Evolutionary conservation across 1,139 yeast species (phyloP), one percentile per base, ranked within the genome.

Genomic region (Suhomyces coccinellae): DNA sequence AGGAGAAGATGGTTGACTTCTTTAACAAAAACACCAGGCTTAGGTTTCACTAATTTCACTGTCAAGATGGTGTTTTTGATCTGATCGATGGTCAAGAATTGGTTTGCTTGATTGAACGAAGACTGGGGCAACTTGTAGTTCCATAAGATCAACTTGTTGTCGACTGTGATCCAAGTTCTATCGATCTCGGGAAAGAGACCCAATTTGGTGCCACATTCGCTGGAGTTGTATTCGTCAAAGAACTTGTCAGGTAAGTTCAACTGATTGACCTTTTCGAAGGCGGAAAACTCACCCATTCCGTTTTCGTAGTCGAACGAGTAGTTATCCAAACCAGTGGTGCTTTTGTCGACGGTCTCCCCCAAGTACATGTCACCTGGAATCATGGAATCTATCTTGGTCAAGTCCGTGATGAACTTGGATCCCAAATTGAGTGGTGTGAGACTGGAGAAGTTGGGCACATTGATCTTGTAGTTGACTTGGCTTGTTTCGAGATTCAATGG

Each of bases 111-210:
- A 52, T 71, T 71, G 52, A 73, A 73, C 9, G 77, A 71, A 4
- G 75, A 69, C 48, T 77, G 80, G 2, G 84, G 79, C 40, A 82
- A 81, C 49, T 70, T 71, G 60, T 81, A 85, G 59, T 86, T 84
- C 99, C 99, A 93, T 32, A 95, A 75, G 33, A 87, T 80, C 56
- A 95, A 73, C 57, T 85, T 83, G 58, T 86, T 86, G 62, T 90
- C 98, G 33, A 85, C 82, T 2, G 88, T 82, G 38, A 91, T 79
- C 98, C 98, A 93, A 8, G 93, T 83, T 50, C 97, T 79, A 50
- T 83, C 82, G 34, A 93, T 79, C 48, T 86, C 91, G 0, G 93
- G 81, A 54, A 93, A 85, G 40, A 91, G 68, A 8, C 99, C 99
- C 81, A 88, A 84, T 50, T 84, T 84, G 28, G 91, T 82, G 38